A percentile compares a stretch with the other conserved stretches of the same genome.
These are phyloP conservation scores for Talaromyces sp. DNA, from an alignment of 2,329 filamentous ascomycete genomes.

Conservation along the genomic window DNA sequence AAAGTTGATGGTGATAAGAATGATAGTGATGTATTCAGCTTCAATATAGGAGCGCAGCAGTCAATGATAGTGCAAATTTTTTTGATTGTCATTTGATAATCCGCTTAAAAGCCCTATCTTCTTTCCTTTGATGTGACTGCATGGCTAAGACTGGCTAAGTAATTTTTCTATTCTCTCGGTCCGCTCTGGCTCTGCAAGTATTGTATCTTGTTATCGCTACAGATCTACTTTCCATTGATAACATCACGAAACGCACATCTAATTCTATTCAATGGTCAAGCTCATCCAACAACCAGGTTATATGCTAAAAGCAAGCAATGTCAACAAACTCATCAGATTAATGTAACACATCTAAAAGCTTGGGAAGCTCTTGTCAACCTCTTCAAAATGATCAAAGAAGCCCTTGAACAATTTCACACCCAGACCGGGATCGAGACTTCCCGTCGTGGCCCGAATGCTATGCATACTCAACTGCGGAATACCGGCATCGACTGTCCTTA, in stretches of 20 bases:
- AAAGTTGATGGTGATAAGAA: background rate
- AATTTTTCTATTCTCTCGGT: background rate
- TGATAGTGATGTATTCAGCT: background rate
- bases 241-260: background rate
- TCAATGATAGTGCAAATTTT: background rate
- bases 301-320: background rate
- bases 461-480: slow-evolving; percentile 95
- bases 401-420: slow-evolving; percentile 86
- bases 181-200: background rate
- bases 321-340: background rate
- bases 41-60: background rate
- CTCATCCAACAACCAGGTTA: background rate
- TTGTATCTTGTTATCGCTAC: background rate
- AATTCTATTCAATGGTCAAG: background rate
- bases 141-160: background rate
- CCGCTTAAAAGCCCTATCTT: background rate
- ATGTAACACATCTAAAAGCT: slow-evolving; percentile 6
- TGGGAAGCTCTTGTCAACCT: slow-evolving; percentile 74
- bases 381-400: slow-evolving; percentile 82
- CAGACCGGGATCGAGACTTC: slow-evolving; percentile 77
- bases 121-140: background rate
- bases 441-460: slow-evolving; percentile 82
- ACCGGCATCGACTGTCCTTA: slow-evolving; percentile 79
- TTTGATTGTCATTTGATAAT: background rate
- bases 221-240: background rate